Conservation (phyloP, 805 yeast genomes). For the Kodamaea laetipori region DNA sequence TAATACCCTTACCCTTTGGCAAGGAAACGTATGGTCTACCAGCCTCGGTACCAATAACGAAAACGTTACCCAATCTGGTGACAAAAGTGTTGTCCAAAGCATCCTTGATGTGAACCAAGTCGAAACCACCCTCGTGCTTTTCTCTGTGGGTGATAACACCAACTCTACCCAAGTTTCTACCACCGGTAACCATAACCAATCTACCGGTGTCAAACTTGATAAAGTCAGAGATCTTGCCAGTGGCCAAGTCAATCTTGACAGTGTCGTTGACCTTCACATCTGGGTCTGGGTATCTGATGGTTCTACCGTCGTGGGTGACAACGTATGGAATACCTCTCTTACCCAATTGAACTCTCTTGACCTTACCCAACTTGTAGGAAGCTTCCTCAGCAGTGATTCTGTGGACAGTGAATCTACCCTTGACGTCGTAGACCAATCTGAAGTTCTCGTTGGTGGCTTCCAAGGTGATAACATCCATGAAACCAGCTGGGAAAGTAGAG, state of each 20-base stretch:
- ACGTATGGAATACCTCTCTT: slow-evolving; percentile 98
- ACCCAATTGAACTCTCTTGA: slow-evolving; percentile 97
- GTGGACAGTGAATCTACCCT: slow-evolving; percentile 99
- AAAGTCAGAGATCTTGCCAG: slow-evolving; percentile 90
- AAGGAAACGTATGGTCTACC: slow-evolving; percentile 91
- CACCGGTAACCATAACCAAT: slow-evolving; percentile 93
- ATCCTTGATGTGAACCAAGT: slow-evolving; percentile 95
- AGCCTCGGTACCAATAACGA: slow-evolving; percentile 88
- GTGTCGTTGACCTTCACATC: slow-evolving; percentile 95
- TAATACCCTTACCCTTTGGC: slow-evolving; percentile 99
- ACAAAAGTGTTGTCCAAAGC: slow-evolving; percentile 92
- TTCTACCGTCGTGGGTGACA: slow-evolving; percentile 99
- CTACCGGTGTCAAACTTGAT: slow-evolving; percentile 90
- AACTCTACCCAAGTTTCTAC: slow-evolving; percentile 97
- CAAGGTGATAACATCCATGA: slow-evolving; percentile 97
- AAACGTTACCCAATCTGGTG: slow-evolving; percentile 91
- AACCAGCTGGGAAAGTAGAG: slow-evolving; percentile 98
- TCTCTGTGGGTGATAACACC: slow-evolving; percentile 96
- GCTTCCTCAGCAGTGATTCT: slow-evolving; percentile 99
- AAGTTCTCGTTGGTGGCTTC: slow-evolving; percentile 99
- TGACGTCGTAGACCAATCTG: slow-evolving; percentile 97
- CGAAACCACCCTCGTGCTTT: slow-evolving; percentile 98
- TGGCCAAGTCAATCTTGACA: slow-evolving; percentile 92
- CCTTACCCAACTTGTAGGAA: slow-evolving; percentile 96
- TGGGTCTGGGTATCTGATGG: slow-evolving; percentile 99